A percentile compares a stretch with the other conserved stretches of the same genome.
Conservation (phyloP, 108 stramenopile species). For the Chaetoceros muelleri region DNA sequence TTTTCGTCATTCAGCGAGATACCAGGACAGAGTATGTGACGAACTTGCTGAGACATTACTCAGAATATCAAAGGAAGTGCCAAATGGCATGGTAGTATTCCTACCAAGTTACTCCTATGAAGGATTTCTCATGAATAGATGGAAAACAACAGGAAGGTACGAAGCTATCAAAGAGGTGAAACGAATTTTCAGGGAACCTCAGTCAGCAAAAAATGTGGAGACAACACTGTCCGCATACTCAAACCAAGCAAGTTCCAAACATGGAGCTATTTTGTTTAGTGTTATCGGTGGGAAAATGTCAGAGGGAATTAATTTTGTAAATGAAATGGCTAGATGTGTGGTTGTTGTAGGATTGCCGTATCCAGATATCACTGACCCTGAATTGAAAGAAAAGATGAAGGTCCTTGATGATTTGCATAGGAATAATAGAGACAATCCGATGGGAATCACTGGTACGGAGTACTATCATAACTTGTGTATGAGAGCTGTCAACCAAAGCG, state of each 20-base stretch:
- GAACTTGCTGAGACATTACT: slow-evolving; percentile 78
- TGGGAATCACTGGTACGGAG: slow-evolving; percentile 31
- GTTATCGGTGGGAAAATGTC: slow-evolving; percentile 97
- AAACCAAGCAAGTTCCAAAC: slow-evolving; percentile 24
- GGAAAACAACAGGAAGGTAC: slow-evolving; percentile 51
- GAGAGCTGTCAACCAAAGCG: slow-evolving; percentile 95
- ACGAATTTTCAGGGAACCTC: slow-evolving; percentile 77
- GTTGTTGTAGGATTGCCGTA: slow-evolving; percentile 97
- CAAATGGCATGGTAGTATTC: slow-evolving; percentile 91
- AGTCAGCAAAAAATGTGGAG: slow-evolving; percentile 64
- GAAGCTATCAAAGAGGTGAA: slow-evolving; percentile 39
- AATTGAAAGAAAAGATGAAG: slow-evolving; percentile 87
- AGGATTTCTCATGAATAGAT: slow-evolving; percentile 62
- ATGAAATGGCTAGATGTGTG: slow-evolving; percentile 93
- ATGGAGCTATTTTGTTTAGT: slow-evolving; percentile 83
- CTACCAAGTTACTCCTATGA: slow-evolving; percentile 90
- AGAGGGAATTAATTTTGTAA: slow-evolving; percentile 98
- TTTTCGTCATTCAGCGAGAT: slow-evolving; percentile 65
- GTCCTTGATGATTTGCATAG: slow-evolving; percentile 31
- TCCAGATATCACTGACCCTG: slow-evolving; percentile 91
- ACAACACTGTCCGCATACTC: slow-evolving; percentile 53
- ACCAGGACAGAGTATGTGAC: slow-evolving; percentile 36
- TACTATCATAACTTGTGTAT: slow-evolving; percentile 95
- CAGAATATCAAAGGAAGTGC: slow-evolving; percentile 52
- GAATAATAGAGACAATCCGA: no score